These are phyloP conservation scores for Orobanche coerulescens DNA, from an alignment of 257 asterid genomes.

Conservation along the genomic window DNA sequence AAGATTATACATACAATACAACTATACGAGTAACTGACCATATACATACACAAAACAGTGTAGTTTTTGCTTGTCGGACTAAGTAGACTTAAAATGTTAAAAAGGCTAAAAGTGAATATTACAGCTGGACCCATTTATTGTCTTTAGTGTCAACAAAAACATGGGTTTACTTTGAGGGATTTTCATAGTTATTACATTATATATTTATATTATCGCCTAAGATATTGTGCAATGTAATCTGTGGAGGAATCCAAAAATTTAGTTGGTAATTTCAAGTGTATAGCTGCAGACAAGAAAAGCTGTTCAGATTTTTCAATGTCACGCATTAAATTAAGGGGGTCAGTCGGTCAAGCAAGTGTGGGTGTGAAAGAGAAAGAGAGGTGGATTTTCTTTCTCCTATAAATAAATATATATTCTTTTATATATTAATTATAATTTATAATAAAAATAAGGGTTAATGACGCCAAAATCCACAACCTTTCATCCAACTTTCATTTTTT, in stretches of 20 bases:
- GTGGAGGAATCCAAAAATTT: background rate
- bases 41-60: conserved; percentile 23
- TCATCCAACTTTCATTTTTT: too few species aligned
- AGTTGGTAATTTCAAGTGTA: conserved; percentile 23
- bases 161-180: conserved; percentile 29
- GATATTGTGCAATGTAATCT: conserved; percentile 30
- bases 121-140: conserved; percentile 64
- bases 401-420: too few species aligned
- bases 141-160: conserved; percentile 38
- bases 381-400: conserved; percentile 4
- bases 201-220: conserved; percentile 24
- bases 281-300: conserved; percentile 46
- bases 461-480: too few species aligned
- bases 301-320: conserved; percentile 53
- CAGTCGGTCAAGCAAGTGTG: conserved; percentile 24
- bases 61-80: conserved; percentile 29
- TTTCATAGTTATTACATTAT: conserved; percentile 24
- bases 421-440: too few species aligned
- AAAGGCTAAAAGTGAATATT: conserved; percentile 37
- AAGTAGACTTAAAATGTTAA: conserved; percentile 29
- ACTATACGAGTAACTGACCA: conserved; percentile 30
- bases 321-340: conserved; percentile 55
- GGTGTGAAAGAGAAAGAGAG: conserved; percentile 17
- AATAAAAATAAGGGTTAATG: too few species aligned
- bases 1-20: conserved; percentile 23